Evolutionary conservation across 163 green algal genomes (phyloP), one percentile per base, ranked within the genome.

Genomic region (Chlamydomonas reinhardtii): DNA sequence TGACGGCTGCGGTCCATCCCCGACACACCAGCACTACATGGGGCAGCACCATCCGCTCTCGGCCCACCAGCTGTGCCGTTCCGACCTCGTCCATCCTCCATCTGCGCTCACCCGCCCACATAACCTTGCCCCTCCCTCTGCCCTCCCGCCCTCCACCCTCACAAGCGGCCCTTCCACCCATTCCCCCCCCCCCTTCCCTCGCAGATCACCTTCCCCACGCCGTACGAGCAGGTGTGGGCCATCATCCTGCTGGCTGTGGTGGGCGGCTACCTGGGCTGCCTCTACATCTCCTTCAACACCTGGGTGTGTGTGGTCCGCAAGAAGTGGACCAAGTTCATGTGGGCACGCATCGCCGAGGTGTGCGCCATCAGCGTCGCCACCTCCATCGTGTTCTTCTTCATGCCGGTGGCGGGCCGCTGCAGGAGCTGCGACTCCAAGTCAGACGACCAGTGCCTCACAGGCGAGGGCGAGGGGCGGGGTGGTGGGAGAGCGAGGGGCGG

Each of bases 301-400:
- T 94, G 91, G 91, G 85, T 94, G 22, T 94, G 91, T 75, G 73
- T 94, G 16, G 74, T 93, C 52, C 88, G 91, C 66, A 94, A 94
- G 62, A 88, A 85, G 56, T 94, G 91, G 91, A 85, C 84, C 73
- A 91, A 90, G 83, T 90, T 90, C 72, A 93, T 92, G 73, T 91
- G 76, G 81, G 81, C 74, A 3, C 83, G 82, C 34, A 90, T 91
- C 24, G 62, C 70, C 9, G 89, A 91, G 86, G 89, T 94, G 61
- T 92, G 89, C 64, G 74, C 82, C 22, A 90, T 94, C 32, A 89
- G 82, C 15, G 74, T 92, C 5, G 56, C 86, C 54, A 94, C 92
- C 24, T 94, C 92, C 56, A 84, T 91, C 66, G 37, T 94, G 19
- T 87, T 94, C 48, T 94, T 91, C 83, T 85, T 90, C 16, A 54